Evolutionary conservation across 2,329 filamentous ascomycete genomes (phyloP).

Genomic region (Tetracladium maxilliforme): DNA sequence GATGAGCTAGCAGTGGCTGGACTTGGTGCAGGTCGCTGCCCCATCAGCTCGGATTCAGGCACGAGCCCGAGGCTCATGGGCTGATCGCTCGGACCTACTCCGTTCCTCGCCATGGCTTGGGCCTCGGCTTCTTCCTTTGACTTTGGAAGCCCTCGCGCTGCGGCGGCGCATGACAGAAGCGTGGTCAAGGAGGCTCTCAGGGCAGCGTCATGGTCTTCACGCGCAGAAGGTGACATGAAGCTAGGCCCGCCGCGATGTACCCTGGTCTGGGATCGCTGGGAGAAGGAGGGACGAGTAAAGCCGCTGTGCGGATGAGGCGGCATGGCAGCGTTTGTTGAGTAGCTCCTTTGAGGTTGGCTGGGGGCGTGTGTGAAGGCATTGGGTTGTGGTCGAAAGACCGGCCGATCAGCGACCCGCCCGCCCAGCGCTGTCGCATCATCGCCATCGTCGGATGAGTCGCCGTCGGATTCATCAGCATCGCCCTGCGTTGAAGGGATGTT

Average conservation of each 20-base stretch:
- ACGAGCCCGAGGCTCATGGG: slow-evolving; percentile 44
- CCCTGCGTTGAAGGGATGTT: slow-evolving; percentile 19
- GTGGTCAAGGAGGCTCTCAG: slow-evolving; percentile 89
- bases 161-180: slow-evolving; percentile 84
- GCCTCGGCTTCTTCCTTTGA: slow-evolving; percentile 23
- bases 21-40: slow-evolving; percentile 11
- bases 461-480: slow-evolving; percentile 19
- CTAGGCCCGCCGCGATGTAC: slow-evolving; percentile 25
- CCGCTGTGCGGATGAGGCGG: slow-evolving; percentile 33
- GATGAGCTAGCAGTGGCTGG: slow-evolving; percentile 5
- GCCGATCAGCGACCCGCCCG: slow-evolving; percentile 30
- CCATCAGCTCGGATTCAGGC: slow-evolving; percentile 43
- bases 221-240: slow-evolving; percentile 59
- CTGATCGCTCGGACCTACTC: too few relatives aligned
- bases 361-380: slow-evolving; percentile 86
- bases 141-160: slow-evolving; percentile 70
- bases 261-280: slow-evolving; percentile 26
- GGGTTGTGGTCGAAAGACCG: slow-evolving; percentile 67
- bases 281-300: slow-evolving; percentile 28
- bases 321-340: slow-evolving; percentile 32
- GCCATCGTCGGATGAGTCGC: slow-evolving; percentile 31
- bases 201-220: slow-evolving; percentile 84
- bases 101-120: too few relatives aligned
- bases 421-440: slow-evolving; percentile 77
- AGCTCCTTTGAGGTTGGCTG: slow-evolving; percentile 28